Evolutionary conservation across 1,284 basidiomycete species (phyloP), one percentile per base, ranked within the genome.

Genomic region (Pyrrhoderma noxium): DNA sequence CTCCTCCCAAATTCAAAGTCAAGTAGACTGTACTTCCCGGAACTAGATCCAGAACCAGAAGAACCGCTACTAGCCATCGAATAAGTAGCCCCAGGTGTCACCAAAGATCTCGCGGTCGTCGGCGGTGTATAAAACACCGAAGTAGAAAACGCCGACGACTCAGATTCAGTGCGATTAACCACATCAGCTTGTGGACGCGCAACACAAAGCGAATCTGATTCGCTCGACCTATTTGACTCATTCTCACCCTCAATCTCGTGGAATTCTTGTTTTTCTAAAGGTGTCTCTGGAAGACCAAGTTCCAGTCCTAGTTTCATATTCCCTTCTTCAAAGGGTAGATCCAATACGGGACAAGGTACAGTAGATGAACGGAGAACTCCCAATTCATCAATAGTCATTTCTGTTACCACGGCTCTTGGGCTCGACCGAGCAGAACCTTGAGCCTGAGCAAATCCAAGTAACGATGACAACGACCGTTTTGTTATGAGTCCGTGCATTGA

Each of bases 381-480:
- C 13, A 40, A 39, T 8, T 41, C 40, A 14, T 47, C 44, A 8
- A 41, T 5, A 4, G 47, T 23, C 51, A 47, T 27, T n/a, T 36
- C 38, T n/a, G 51, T 8, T 25, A 45, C 41, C 22, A 21, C 25
- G 39, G 51, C 14, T 22, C n/a, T 40, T 5, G 38, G 16, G 8
- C 38, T 22, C 14, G 5, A 8, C n/a, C 21, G 38, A 5, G 38
- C n/a, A 16, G n/a, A 22, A 13, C 45, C 18, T 41, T 52, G 51
- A 14, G 22, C 37, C 19, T 54, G 47, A 23, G 53, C 27, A 9
- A 45, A 38, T 18, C 53, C 53, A 23, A 55, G 31, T 5, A 55
- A 45, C 16, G 53, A 55, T n/a, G 53, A 55, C 8, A 55, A 18
- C n/a, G 53, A 55, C 14, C 53, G 36, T 38, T 55, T 55, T 16